Conservation (phyloP, 2,329 filamentous ascomycete genomes). For the Cladosporium halotolerans region DNA sequence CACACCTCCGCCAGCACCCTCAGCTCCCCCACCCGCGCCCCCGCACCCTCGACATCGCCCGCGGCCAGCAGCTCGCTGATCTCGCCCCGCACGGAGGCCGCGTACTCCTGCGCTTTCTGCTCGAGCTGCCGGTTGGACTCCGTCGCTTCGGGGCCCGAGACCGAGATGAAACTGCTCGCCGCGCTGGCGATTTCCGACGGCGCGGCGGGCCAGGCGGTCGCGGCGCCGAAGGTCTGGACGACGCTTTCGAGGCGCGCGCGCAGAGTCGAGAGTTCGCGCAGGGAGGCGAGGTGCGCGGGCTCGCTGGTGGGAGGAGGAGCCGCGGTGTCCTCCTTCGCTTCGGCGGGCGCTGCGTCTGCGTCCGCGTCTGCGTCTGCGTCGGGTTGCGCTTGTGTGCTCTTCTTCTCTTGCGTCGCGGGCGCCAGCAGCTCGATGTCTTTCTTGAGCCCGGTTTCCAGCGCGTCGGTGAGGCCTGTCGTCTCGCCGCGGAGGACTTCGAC, state of each 20-base stretch:
- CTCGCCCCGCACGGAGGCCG: slow-evolving; percentile 63
- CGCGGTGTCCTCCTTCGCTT: neutral
- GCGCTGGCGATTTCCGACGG: slow-evolving; percentile 81
- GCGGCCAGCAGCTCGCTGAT: slow-evolving; percentile 59
- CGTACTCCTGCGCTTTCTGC: slow-evolving; percentile 79
- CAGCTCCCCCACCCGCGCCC: slow-evolving; percentile 67
- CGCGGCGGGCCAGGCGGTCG: slow-evolving; percentile 90
- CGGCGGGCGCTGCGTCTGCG: slow-evolving; percentile 9
- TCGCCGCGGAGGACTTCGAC: slow-evolving; percentile 91
- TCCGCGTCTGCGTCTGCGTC: slow-evolving; percentile 12
- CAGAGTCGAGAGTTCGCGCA: slow-evolving; percentile 77
- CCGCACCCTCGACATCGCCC: slow-evolving; percentile 62
- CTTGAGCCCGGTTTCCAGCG: slow-evolving; percentile 64
- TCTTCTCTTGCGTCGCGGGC: slow-evolving; percentile 29
- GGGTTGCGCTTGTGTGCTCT: neutral
- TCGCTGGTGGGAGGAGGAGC: slow-evolving; percentile 39
- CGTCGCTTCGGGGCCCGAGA: slow-evolving; percentile 67
- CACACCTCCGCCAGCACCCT: slow-evolving; percentile 73
- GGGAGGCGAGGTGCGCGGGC: slow-evolving; percentile 59
- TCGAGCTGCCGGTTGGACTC: slow-evolving; percentile 61
- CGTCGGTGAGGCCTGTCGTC: slow-evolving; percentile 71
- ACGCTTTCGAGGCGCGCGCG: slow-evolving; percentile 80
- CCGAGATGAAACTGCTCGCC: slow-evolving; percentile 70
- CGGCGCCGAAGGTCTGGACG: slow-evolving; percentile 85
- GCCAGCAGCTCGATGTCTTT: slow-evolving; percentile 66